phyloP scores from a whole-genome alignment of 345 rosid genomes.

The Brassica juncea region DNA sequence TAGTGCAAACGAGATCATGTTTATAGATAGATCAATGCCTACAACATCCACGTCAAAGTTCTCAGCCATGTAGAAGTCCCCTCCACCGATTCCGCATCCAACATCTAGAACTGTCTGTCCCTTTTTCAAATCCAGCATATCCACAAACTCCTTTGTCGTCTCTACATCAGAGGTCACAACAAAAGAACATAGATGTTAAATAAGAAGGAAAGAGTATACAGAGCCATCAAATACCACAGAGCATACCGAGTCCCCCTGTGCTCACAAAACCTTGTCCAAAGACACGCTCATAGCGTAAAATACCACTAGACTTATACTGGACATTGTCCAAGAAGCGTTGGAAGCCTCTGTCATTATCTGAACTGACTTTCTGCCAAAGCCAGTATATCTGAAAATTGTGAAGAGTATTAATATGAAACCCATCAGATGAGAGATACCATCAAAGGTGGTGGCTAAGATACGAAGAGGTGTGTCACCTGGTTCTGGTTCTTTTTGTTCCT shows the following conservation, averaged over 20 bases:
- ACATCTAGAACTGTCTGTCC: constrained; percentile 97
- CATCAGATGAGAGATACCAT: background rate
- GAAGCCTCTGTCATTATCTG: constrained; percentile 83
- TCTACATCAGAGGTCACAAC: constrained; percentile 51
- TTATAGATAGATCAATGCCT: constrained; percentile 91
- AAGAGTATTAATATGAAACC: constrained; percentile 7
- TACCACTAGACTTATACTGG: constrained; percentile 83
- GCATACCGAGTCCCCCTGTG: constrained; percentile 92
- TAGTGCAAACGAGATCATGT: constrained; percentile 92
- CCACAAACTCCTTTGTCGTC: constrained; percentile 95
- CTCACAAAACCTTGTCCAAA: constrained; percentile 95
- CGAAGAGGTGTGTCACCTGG: constrained; percentile 59
- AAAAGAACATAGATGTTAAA: background rate
- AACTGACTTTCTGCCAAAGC: constrained; percentile 81
- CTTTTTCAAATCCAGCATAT: constrained; percentile 74
- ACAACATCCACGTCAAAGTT: constrained; percentile 80
- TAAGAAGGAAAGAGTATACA: background rate
- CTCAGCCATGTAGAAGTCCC: constrained; percentile 98
- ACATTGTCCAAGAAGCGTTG: constrained; percentile 93
- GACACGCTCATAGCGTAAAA: constrained; percentile 87
- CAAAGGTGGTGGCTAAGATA: constrained; percentile 16
- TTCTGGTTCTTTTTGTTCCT: constrained; percentile 90
- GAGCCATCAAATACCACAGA: background rate
- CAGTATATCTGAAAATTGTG: constrained; percentile 81
- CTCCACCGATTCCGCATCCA: constrained; percentile 99